Evolutionary conservation across 2,329 filamentous ascomycete genomes (phyloP).

Genomic region (Aureobasidium sp.): DNA sequence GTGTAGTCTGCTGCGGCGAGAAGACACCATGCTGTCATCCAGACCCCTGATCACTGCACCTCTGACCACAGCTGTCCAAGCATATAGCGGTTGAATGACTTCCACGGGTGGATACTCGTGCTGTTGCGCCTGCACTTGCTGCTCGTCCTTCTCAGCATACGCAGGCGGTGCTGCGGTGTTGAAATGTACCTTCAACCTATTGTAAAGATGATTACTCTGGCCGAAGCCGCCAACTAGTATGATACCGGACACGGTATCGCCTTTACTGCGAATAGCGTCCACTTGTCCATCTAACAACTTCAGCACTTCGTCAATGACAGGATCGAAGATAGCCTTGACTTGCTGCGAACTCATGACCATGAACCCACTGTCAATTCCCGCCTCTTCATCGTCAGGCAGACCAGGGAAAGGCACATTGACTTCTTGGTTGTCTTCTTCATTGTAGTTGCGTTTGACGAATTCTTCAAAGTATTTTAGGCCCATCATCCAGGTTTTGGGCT

Average conservation of each 20-base stretch:
- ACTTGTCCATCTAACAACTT: constrained; percentile 41
- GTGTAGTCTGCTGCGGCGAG: constrained; percentile 64
- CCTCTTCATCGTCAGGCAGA: constrained; percentile 68
- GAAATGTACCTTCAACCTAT: constrained; percentile 64
- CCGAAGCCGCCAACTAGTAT: constrained; percentile 78
- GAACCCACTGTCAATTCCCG: constrained; percentile 69
- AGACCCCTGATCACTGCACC: constrained; percentile 69
- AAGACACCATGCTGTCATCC: constrained; percentile 76
- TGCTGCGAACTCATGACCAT: constrained; percentile 66
- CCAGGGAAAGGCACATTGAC: constrained; percentile 75
- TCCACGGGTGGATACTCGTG: constrained; percentile 79
- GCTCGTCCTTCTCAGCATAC: constrained; percentile 60
- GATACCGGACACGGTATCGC: constrained; percentile 50
- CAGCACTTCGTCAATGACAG: constrained; percentile 55
- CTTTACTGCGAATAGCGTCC: constrained; percentile 35
- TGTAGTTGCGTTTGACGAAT: constrained; percentile 78
- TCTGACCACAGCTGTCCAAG: constrained; percentile 72
- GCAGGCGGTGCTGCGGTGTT: constrained; percentile 41
- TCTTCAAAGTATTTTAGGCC: constrained; percentile 76
- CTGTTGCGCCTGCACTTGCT: constrained; percentile 59
- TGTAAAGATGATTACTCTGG: constrained; percentile 65
- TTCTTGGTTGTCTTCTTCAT: constrained; percentile 61
- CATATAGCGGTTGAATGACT: constrained; percentile 68
- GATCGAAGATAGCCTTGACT: constrained; percentile 53
- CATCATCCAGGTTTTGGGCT: constrained; percentile 69